Evolutionary conservation across 2,329 filamentous ascomycete species (phyloP), one percentile per base, ranked within the genome.

Genomic region (Domatiomyces catenatus): DNA sequence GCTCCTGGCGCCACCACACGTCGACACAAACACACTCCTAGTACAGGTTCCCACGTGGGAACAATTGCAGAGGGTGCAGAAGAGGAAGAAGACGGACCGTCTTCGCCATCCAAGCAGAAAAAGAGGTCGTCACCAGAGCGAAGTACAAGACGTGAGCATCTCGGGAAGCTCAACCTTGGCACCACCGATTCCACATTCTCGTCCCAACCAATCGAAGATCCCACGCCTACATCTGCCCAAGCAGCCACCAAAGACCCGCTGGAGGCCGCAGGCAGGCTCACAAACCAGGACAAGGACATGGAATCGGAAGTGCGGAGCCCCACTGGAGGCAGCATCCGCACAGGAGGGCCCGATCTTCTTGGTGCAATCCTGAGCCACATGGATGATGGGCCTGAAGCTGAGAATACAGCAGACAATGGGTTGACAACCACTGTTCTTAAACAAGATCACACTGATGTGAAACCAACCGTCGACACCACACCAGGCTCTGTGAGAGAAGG

Each of bases 11-110:
- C 83, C 49, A 93, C 86, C 60, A 90, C 86, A 5, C 81, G 89
- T 62, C 77, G 87, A 56, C 84, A 85, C 64, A 82, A 86, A 60
- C 84, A 86, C 64, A 89, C 82, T 56, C 84, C 85, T 20, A 90
- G 85, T 12, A 83, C 84, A 12, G 83, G 85, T 47, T 86, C 82
- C 49, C 77, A 82, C 3, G 84, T 94, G 18, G 80, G 81, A 1
- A 92, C 86, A 0, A 87, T 94, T 12, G 75, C 86, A 36, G 87
- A 94, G 63, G 80, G 86, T 47, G 81, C 85, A 50, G 87, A 93
- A 60, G 88, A 94, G 53, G 79, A 84, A 17, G 64, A 68, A 36
- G 62, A 63, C 19, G 36, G 28, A 10, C 1, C 32, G 5, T 26
- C 20, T 17, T 20, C 19, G 6, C 43, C 43, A 10, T 26, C 45